These are phyloP conservation scores for Cercospora nicotianae DNA, from an alignment of 2,329 filamentous ascomycete species.

Conservation along the genomic window DNA sequence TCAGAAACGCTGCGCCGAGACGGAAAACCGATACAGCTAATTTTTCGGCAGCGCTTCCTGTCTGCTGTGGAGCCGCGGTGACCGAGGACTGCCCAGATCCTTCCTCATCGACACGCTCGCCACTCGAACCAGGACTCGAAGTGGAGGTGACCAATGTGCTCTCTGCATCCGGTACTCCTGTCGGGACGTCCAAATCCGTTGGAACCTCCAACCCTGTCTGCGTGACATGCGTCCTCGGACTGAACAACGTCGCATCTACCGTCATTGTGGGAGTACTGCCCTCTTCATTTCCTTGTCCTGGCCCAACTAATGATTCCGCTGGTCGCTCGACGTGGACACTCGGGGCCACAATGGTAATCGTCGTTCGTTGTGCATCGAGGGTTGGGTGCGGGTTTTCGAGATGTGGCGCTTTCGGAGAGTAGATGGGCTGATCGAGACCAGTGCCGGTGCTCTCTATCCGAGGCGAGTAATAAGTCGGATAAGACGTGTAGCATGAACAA, in stretches of 20 bases:
- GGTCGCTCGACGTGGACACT: not conserved
- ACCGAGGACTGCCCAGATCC: not conserved
- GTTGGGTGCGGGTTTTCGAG: not conserved
- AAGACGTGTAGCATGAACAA: not conserved
- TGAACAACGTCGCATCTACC: slow-evolving; percentile 1
- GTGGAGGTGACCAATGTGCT: not conserved
- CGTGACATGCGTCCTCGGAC: slow-evolving; percentile 6
- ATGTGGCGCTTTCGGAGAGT: not conserved
- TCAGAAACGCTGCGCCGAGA: not conserved
- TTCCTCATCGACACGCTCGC: not conserved
- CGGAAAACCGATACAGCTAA: not conserved
- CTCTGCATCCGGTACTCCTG: not conserved
- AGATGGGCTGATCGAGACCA: not conserved
- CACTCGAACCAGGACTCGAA: not conserved
- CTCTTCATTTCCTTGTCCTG: not conserved
- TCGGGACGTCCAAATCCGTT: not conserved
- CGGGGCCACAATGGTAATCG: not conserved
- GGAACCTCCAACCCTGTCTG: slow-evolving; percentile 3
- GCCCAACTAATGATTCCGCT: not conserved
- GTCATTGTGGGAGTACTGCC: not conserved
- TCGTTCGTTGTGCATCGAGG: not conserved
- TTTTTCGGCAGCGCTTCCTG: not conserved
- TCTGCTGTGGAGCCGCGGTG: not conserved
- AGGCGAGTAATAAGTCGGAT: not conserved
- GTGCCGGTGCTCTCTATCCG: not conserved